Evolutionary conservation across 345 rosid genomes (phyloP).

Genomic region (Populus deltoides): DNA sequence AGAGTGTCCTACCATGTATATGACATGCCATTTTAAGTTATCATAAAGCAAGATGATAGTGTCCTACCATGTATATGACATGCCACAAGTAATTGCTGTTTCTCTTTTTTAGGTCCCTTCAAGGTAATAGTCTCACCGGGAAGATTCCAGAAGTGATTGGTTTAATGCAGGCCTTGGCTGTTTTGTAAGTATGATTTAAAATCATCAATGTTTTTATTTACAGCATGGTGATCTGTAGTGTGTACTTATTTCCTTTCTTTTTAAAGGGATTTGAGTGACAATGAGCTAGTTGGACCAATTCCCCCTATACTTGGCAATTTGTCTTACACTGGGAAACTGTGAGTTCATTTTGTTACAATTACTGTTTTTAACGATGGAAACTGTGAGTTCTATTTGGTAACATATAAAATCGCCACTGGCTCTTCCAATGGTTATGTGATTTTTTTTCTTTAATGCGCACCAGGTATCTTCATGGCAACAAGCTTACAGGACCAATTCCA

Average conservation of each 20-base stretch:
- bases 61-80: neutral
- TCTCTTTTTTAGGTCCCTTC: slow-evolving; percentile 60
- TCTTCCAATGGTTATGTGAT: neutral
- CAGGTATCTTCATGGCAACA: slow-evolving; percentile 94
- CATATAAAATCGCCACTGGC: neutral
- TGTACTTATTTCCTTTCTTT: neutral
- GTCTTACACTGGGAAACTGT: slow-evolving; percentile 90
- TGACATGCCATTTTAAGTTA: neutral
- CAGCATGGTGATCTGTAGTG: neutral
- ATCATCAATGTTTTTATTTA: too few species aligned
- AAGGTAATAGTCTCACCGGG: slow-evolving; percentile 77
- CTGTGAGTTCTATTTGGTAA: slow-evolving; percentile 40
- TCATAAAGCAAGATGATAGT: neutral
- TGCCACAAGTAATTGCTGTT: neutral
- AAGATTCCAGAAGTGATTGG: slow-evolving; percentile 88
- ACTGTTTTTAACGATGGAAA: slow-evolving; percentile 31
- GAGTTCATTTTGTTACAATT: slow-evolving; percentile 28
- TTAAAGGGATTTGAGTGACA: slow-evolving; percentile 86
- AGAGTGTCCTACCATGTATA: neutral
- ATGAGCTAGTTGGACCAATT: slow-evolving; percentile 77
- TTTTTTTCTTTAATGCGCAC: neutral
- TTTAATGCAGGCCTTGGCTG: slow-evolving; percentile 97
- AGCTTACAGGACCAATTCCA: slow-evolving; percentile 82
- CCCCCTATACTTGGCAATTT: slow-evolving; percentile 92
- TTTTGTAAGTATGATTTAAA: slow-evolving; percentile 53